Conservation (phyloP, 2,329 filamentous ascomycete genomes). For the Chaetomium globosum region DNA sequence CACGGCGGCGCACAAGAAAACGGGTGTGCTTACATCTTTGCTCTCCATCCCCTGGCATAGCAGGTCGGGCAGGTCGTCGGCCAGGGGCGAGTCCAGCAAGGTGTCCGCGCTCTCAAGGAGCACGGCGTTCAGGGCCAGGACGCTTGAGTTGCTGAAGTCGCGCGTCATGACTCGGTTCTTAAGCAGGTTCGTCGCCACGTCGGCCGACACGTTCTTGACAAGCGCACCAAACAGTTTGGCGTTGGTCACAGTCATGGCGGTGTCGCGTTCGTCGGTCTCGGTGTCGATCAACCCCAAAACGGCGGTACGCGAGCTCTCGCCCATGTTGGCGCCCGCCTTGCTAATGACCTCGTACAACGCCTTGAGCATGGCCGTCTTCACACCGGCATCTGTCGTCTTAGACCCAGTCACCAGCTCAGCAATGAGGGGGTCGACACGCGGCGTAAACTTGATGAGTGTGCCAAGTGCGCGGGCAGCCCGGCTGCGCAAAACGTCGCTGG, state of each 20-base stretch:
- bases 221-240: conserved; percentile 87
- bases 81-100: conserved; percentile 66
- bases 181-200: conserved; percentile 62
- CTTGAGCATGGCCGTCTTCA: conserved; percentile 95
- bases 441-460: conserved; percentile 92
- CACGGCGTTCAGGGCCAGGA: conserved; percentile 86
- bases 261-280: conserved; percentile 73
- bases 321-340: conserved; percentile 94
- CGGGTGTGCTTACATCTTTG: conserved; percentile 65
- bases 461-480: conserved; percentile 92
- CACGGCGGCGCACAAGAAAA: not conserved
- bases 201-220: conserved; percentile 78
- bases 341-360: conserved; percentile 94
- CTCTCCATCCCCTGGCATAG: conserved; percentile 78
- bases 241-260: conserved; percentile 82
- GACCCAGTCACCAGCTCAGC: conserved; percentile 91
- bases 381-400: conserved; percentile 83
- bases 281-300: conserved; percentile 87
- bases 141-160: conserved; percentile 74
- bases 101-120: conserved; percentile 76
- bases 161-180: conserved; percentile 78
- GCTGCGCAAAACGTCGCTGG: conserved; percentile 82
- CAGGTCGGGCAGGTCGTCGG: conserved; percentile 73
- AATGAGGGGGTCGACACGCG: conserved; percentile 92
- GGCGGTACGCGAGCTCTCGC: conserved; percentile 81